These are phyloP conservation scores for Graphilbum fragrans DNA, from an alignment of 2,329 filamentous ascomycete genomes.

Conservation along the genomic window DNA sequence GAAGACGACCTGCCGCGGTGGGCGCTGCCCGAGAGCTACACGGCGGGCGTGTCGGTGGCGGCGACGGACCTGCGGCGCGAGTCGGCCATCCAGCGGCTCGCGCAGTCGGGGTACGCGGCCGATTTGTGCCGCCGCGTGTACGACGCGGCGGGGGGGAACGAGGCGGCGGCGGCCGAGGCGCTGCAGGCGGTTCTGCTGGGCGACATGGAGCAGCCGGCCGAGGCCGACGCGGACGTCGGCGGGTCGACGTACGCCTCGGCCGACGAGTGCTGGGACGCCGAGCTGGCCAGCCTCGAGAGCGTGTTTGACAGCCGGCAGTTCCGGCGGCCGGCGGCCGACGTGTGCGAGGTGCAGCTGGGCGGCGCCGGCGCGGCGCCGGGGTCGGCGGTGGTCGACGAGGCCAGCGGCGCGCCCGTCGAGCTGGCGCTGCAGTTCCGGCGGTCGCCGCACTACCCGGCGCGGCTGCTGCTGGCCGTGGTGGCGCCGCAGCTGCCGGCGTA, in stretches of 20 bases:
- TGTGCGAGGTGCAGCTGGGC: slow-evolving; percentile 60
- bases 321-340: slow-evolving; percentile 42
- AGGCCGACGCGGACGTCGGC: slow-evolving; percentile 4
- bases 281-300: slow-evolving; percentile 70
- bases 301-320: slow-evolving; percentile 67
- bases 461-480: slow-evolving; percentile 56
- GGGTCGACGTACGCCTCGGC: slow-evolving; percentile 27
- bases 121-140: slow-evolving; percentile 74
- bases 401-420: slow-evolving; percentile 29
- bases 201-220: not conserved
- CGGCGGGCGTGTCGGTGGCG: slow-evolving; percentile 77
- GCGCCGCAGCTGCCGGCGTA: slow-evolving; percentile 67
- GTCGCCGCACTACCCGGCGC: slow-evolving; percentile 61
- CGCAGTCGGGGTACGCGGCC: slow-evolving; percentile 70
- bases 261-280: slow-evolving; percentile 69
- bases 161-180: slow-evolving; percentile 64
- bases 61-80: slow-evolving; percentile 72
- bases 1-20: slow-evolving; percentile 92
- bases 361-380: slow-evolving; percentile 37
- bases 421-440: slow-evolving; percentile 55
- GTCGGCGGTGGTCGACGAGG: slow-evolving; percentile 30
- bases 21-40: slow-evolving; percentile 85
- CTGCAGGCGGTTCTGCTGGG: slow-evolving; percentile 59
- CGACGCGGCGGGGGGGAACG: slow-evolving; percentile 58
- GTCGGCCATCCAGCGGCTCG: slow-evolving; percentile 68